Base-by-base conservation (phyloP, 495 filamentous ascomycete genomes). In the Neurospora sp. region DNA sequence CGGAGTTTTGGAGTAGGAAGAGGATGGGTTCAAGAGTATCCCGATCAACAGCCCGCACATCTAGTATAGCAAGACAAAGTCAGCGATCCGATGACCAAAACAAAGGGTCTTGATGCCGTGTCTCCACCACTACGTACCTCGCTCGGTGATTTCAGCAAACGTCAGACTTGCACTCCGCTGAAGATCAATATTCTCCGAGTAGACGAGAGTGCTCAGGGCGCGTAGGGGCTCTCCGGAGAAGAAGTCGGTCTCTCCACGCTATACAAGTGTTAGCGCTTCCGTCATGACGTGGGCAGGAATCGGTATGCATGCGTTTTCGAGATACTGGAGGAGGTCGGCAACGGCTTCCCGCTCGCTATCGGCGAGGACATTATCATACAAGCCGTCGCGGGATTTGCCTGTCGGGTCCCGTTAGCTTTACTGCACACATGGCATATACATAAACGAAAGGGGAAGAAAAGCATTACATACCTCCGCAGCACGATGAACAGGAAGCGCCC, bases 311-410 rank as follows among this genome's bases (percentile, higher is more conserved):
- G 98, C 96, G 79, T 98, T 97, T 84, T 98, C 96, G 72, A 99
- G 89, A 80, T 96, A 98, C 76, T 93, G 91, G 27, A 99, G 86
- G 40, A 99, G 86, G 80, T 99, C 96, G 70, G 96, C 94, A 6
- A 99, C 96, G 61, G 96, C 96, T 87, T 98, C 96, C 77, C 96
- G 90, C 83, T 98, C 96, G 82, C 92, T 97, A 79, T 99, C 96
- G 73, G 94, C 94, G 70, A 99, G 86, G 68, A 96, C 94, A 69
- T 94, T 93, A 81, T 99, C 96, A 82, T 99, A 98, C 59, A 95
- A 87, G 77, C 92, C 94, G 86, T 97, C 96, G 83, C 92, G 93
- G 79, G 93, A 90, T 81, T 93, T 93, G 80, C 90, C 94, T 93
- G 76, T n/a, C 40, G 40, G 53, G 18, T 40, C 37, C 48, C 46